Evolutionary conservation across 139 green algal genomes (phyloP), one percentile per base, ranked within the genome.

Genomic region (Coelastrella sp.): DNA sequence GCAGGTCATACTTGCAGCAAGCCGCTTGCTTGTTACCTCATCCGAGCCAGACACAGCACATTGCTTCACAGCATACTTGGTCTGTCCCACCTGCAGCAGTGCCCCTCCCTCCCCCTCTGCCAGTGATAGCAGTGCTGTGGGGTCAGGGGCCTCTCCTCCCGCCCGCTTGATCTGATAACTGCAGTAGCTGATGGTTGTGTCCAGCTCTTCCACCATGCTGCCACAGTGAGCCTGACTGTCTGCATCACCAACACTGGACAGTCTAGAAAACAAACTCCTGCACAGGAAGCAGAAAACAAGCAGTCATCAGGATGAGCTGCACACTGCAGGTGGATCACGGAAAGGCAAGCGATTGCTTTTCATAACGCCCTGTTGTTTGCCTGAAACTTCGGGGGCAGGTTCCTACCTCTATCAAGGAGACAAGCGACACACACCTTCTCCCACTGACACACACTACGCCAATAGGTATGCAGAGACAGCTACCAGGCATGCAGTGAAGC

Each of bases 191-290:
- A 98, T 88, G 68, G 86, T 85, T 5, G 95, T 90, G 75, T 97
- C 93, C 57, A 98, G 81, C 79, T 98, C 95, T 76, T 98, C 94
- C n/a, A 95, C 85, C 68, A 95, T 92, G 85, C 95, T 87, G 23
- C 94, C 89, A 80, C 88, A 95, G 64, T 94, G 85, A 25, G 83
- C 82, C 80, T 94, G 90, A 57, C 93, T 80, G 72, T 98, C 95
- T 64, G 95, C 88, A 59, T 87, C 88, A 41, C 93, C 91, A 69
- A 96, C 93, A 72, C 90, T 92, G 21, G 89, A 90, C 80, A 99
- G 89, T 88, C 97, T 90, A 69, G 90, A 83, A 68, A 94, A 94
- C 86, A 98, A 76, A 67, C 85, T 89, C 89, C 95, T 97, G 91
- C 67, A 64, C 15, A 8, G 27, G 9, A 6, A 21, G 9, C 13